These are phyloP conservation scores for Kodamaea fungicola DNA, from an alignment of 1,139 yeast genomes.

Conservation along the genomic window DNA sequence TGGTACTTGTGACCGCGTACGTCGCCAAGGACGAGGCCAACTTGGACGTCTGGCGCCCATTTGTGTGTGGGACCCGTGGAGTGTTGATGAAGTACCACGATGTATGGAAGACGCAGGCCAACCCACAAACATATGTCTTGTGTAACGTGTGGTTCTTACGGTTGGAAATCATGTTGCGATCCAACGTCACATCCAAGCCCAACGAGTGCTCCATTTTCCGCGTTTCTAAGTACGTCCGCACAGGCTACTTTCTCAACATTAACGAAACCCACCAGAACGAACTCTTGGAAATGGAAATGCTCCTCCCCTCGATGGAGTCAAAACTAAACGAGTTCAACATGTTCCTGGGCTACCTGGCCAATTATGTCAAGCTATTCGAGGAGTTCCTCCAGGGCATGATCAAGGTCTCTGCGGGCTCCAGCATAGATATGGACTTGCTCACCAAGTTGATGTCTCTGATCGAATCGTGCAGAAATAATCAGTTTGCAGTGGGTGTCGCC, in stretches of 20 bases:
- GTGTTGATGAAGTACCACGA: conserved; percentile 30
- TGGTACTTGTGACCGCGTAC: conserved; percentile 32
- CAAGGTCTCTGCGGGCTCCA: not conserved
- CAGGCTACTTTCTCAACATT: conserved; percentile 28
- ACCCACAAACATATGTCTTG: conserved; percentile 1
- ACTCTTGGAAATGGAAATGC: conserved; percentile 25
- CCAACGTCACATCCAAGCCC: conserved; percentile 2
- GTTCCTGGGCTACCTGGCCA: conserved; percentile 32
- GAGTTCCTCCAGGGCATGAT: conserved; percentile 15
- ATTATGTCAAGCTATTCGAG: conserved; percentile 25
- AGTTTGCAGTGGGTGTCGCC: conserved; percentile 21
- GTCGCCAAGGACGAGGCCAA: conserved; percentile 27
- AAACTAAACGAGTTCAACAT: conserved; percentile 27
- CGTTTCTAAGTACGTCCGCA: conserved; percentile 10
- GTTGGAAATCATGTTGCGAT: too few relatives aligned
- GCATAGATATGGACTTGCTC: not conserved
- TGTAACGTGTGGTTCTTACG: conserved; percentile 27
- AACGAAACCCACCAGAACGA: conserved; percentile 36
- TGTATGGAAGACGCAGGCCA: conserved; percentile 14
- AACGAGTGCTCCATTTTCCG: not conserved
- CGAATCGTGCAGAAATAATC: conserved; percentile 9
- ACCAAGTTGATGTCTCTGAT: not conserved
- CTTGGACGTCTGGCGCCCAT: conserved; percentile 34
- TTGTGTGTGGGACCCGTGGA: conserved; percentile 40
- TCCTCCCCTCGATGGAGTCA: conserved; percentile 9